Percentiles rank a stretch among this genome's conserved stretches.
These are phyloP conservation scores for Bipolaris cookei DNA, from an alignment of 2,329 filamentous ascomycete species.

Conservation along the genomic window DNA sequence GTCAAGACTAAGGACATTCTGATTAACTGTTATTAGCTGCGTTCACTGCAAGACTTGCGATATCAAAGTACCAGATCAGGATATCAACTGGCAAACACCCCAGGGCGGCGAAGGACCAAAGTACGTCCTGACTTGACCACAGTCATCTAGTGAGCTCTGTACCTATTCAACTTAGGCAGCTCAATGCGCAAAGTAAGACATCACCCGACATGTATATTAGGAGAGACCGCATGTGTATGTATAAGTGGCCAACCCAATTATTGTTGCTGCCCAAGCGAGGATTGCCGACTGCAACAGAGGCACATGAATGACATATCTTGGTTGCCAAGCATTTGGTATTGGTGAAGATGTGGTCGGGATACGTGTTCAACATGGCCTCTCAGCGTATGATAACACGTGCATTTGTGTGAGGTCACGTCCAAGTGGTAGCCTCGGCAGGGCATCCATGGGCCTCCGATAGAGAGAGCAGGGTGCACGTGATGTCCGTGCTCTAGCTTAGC, in stretches of 20 bases:
- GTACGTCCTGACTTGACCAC: constrained; percentile 63
- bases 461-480: constrained; percentile 12
- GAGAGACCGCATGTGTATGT: constrained; percentile 9
- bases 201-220: constrained; percentile 15
- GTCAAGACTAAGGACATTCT: not conserved
- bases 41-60: constrained; percentile 99
- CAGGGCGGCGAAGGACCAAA: constrained; percentile 83
- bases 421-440: constrained; percentile 11
- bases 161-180: not conserved
- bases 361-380: not conserved
- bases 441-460: not conserved
- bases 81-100: constrained; percentile 91
- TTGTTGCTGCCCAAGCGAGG: constrained; percentile 21
- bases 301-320: not conserved
- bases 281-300: not conserved
- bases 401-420: not conserved
- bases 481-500: constrained; percentile 17
- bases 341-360: not conserved
- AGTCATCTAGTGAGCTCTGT: not conserved
- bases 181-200: not conserved
- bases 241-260: constrained; percentile 12
- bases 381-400: not conserved
- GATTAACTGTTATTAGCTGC: constrained; percentile 66
- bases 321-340: not conserved
- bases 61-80: constrained; percentile 95